Evolutionary conservation across 805 yeast species (phyloP).

Genomic region (Cyberlindnera suaveolens): DNA sequence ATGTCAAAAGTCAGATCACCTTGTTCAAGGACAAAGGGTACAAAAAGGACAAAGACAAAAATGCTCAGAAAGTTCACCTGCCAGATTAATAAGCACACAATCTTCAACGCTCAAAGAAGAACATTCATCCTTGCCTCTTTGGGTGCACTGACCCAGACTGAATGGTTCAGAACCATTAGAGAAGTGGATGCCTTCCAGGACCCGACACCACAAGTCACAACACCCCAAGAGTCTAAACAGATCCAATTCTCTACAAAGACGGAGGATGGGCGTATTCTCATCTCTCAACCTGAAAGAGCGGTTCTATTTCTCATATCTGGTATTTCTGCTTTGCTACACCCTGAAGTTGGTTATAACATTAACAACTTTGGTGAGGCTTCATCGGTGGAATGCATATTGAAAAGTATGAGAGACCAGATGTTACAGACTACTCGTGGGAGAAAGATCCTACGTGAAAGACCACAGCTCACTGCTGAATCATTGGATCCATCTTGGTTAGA

Average conservation of each 20-base stretch:
- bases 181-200: conserved; percentile 57
- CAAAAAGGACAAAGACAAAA: neutral
- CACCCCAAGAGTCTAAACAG: conserved; percentile 1
- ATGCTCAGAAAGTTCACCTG: neutral
- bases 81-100: too few species aligned
- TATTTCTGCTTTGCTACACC: conserved; percentile 69
- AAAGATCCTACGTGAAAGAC: conserved; percentile 68
- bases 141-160: conserved; percentile 17
- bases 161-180: conserved; percentile 36
- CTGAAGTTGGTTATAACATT: conserved; percentile 67
- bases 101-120: conserved; percentile 1
- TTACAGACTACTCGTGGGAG: conserved; percentile 71
- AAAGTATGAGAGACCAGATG: conserved; percentile 63
- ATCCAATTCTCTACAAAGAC: conserved; percentile 32
- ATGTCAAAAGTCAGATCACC: too few species aligned
- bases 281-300: conserved; percentile 54
- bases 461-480: conserved; percentile 71
- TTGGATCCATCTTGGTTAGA: conserved; percentile 58
- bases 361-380: conserved; percentile 89
- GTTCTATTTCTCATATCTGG: conserved; percentile 69
- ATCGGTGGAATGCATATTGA: conserved; percentile 64
- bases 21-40: neutral
- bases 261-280: conserved; percentile 70
- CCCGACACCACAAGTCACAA: conserved; percentile 1
- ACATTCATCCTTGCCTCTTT: conserved; percentile 12